Conservation (phyloP, 2,329 filamentous ascomycete genomes). For the Alternaria angustiovoidea region DNA sequence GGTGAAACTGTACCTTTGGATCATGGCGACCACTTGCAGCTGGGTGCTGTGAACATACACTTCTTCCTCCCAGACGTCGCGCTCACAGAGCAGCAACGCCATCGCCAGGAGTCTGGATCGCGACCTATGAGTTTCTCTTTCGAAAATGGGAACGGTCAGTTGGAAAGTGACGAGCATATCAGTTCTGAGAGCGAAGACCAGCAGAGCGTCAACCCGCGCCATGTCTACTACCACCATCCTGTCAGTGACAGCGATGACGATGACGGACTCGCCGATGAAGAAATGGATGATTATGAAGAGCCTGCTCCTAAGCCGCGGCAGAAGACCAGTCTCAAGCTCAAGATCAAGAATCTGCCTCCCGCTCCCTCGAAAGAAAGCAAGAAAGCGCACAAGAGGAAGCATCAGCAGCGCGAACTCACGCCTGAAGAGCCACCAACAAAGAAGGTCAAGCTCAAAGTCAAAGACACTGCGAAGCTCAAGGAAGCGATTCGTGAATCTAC, state of each 20-base stretch:
- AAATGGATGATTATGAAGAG: conserved; percentile 53
- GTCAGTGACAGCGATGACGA: conserved; percentile 40
- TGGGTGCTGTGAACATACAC: conserved; percentile 72
- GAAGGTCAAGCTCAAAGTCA: conserved; percentile 33
- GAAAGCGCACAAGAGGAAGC: conserved; percentile 38
- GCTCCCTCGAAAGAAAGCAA: conserved; percentile 32
- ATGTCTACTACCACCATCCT: conserved; percentile 45
- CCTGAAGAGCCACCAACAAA: conserved; percentile 41
- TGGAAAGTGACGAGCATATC: conserved; percentile 58
- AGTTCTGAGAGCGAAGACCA: conserved; percentile 44
- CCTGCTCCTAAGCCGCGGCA: conserved; percentile 35
- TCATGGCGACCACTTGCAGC: conserved; percentile 73
- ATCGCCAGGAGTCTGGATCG: conserved; percentile 59
- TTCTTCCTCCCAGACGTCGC: conserved; percentile 69
- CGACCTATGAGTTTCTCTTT: conserved; percentile 78
- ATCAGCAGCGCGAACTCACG: conserved; percentile 33
- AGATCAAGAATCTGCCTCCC: conserved; percentile 35
- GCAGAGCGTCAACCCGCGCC: conserved; percentile 44
- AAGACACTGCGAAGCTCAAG: conserved; percentile 17
- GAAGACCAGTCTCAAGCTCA: conserved; percentile 43
- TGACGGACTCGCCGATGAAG: conserved; percentile 36
- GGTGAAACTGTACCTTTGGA: conserved; percentile 58
- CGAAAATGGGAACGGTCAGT: conserved; percentile 67
- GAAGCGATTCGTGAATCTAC: conserved; percentile 15
- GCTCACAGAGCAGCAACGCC: conserved; percentile 59